phyloP scores from a whole-genome alignment of 768 basidiomycete genomes.

The Asterophora parasitica region DNA sequence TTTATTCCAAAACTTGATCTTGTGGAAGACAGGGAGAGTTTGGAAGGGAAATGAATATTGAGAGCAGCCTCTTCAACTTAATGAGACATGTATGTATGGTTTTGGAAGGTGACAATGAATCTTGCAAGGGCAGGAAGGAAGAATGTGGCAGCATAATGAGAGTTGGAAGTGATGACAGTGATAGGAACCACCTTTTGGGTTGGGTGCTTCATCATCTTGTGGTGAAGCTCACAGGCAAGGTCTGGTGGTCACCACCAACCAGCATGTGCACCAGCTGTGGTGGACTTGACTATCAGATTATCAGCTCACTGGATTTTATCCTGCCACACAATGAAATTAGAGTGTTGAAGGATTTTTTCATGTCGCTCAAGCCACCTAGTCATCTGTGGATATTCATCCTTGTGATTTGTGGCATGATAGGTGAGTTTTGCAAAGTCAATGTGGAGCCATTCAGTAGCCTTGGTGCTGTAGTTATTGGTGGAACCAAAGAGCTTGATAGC shows the following conservation, averaged over 20 bases:
- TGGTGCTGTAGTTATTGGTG: conserved; percentile 36
- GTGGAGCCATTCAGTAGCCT: conserved; percentile 13
- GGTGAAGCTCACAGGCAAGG: neutral
- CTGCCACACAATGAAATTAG: conserved; percentile 24
- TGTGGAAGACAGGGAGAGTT: conserved; percentile 28
- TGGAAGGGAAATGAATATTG: conserved; percentile 18
- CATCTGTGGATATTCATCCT: conserved; percentile 34
- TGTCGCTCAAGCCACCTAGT: conserved; percentile 29
- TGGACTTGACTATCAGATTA: too few species aligned
- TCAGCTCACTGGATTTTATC: too few species aligned
- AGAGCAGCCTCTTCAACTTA: conserved; percentile 15
- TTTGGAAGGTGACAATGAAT: conserved; percentile 18
- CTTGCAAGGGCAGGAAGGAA: conserved; percentile 13
- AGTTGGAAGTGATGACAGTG: too few species aligned
- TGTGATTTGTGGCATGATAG: conserved; percentile 26
- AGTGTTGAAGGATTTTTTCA: conserved; percentile 26
- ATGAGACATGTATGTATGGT: conserved; percentile 10
- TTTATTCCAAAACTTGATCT: conserved; percentile 26
- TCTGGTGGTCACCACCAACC: conserved; percentile 9
- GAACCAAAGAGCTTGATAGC: conserved; percentile 28
- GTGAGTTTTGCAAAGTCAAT: neutral
- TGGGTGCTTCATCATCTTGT: too few species aligned
- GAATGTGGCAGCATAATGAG: too few species aligned
- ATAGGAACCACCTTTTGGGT: too few species aligned
- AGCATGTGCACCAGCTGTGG: too few species aligned